phyloP scores from a whole-genome alignment of 2,329 filamentous ascomycete genomes.

The Sporothrix luriei region DNA sequence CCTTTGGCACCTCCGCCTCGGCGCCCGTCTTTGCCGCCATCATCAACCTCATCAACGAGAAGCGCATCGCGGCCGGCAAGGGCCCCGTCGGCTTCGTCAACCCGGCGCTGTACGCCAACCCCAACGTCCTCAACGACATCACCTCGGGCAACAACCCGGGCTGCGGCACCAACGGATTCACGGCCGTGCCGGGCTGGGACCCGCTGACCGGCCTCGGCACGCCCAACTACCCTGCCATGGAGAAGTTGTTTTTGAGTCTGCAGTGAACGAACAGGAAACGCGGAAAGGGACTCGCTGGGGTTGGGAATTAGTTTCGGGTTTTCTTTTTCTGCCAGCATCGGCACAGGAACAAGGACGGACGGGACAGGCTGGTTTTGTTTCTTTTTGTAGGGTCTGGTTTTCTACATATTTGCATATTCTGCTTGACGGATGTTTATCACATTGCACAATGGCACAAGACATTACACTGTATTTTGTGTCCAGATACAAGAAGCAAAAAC shows the following conservation, averaged over 20 bases:
- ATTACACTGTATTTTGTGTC: background rate
- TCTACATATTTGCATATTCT: background rate
- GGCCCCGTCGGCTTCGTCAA: conserved; percentile 45
- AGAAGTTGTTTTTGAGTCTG: conserved; percentile 38
- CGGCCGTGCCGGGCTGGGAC: conserved; percentile 39
- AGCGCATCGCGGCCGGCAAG: conserved; percentile 55
- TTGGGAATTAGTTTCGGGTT: background rate
- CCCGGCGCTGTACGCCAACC: conserved; percentile 40
- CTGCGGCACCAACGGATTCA: conserved; percentile 41
- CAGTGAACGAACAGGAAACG: conserved; percentile 19
- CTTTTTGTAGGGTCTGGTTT: background rate
- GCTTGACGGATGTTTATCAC: background rate
- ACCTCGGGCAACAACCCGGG: conserved; percentile 41
- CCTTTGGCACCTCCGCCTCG: conserved; percentile 55
- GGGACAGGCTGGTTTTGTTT: background rate
- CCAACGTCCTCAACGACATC: conserved; percentile 41
- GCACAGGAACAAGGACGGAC: background rate
- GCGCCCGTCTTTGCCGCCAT: conserved; percentile 61
- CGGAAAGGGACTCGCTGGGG: background rate
- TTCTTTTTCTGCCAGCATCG: background rate
- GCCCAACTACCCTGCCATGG: conserved; percentile 42
- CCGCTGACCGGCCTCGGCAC: conserved; percentile 39
- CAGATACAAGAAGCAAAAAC: too few species aligned
- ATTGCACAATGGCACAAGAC: background rate
- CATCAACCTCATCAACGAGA: conserved; percentile 65